Evolutionary conservation across 495 filamentous ascomycete genomes (phyloP), one percentile per base, ranked within the genome.

Genomic region (Annulohypoxylon stygium): DNA sequence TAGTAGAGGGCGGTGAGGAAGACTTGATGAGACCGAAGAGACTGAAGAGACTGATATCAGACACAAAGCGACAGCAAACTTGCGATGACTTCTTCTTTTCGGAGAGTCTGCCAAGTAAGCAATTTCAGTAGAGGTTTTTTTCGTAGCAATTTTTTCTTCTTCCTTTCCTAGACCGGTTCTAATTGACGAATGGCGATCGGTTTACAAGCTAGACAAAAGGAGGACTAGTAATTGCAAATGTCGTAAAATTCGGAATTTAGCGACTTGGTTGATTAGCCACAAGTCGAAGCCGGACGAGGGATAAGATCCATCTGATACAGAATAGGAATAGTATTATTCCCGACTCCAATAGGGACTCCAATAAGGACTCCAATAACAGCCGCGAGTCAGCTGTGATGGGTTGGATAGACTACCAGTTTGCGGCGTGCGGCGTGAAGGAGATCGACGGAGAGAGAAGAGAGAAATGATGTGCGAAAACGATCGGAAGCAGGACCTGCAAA

Each of bases 231-330:
- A 45, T 51, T 12, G 69, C 65, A 66, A 51, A 48, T 55, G 48
- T 69, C 47, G 65, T 73, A 54, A 48, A 48, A 18, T 33, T 73
- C 70, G 70, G 70, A 65, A 73, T 65, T 65, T 74, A 74, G 71
- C 47, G 41, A 53, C 14, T 65, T 65, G 51, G 16, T 20, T 61
- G n/a, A 4, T 18, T 36, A 69, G 50, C 41, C 26, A 63, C 47
- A 54, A 57, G 20, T 69, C 6, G 16, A 18, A 63, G 23, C 39
- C 23, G 53, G 61, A 7, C 39, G 23, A 55, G 50, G 47, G 26
- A 50, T 9, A 36, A 18, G 48, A 43, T 43, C 39, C 39, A 43
- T 43, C 36, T 4, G 39, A 30, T 48, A 55, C 50, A 26, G 26
- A 62, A 63, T 47, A 57, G 59, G 59, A 39, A 69, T 63, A 30